Percentiles rank a stretch among this genome's conserved stretches.
Conservation (phyloP, 768 basidiomycete species). For the Leccinum uliginosum region DNA sequence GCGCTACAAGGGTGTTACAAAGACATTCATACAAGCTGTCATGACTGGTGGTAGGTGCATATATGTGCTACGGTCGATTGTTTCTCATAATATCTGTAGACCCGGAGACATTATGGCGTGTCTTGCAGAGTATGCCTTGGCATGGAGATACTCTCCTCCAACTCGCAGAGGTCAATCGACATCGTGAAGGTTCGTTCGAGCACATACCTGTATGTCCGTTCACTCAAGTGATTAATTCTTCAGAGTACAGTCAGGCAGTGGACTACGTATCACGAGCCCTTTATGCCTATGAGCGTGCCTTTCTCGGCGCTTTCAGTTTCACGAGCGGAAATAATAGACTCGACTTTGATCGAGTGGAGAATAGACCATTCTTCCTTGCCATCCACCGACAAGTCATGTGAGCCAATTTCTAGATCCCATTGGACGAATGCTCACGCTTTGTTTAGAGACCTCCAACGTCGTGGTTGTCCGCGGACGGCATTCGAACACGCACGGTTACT, state of each 20-base stretch:
- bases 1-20: constrained; percentile 77
- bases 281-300: constrained; percentile 89
- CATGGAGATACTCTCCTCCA: constrained; percentile 79
- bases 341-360: constrained; percentile 88
- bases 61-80: background rate
- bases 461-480: constrained; percentile 84
- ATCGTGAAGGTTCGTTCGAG: constrained; percentile 71
- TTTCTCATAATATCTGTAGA: constrained; percentile 39
- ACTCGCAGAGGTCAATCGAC: constrained; percentile 38
- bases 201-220: background rate
- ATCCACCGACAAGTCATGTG: constrained; percentile 80
- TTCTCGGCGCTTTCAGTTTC: constrained; percentile 84
- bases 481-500: constrained; percentile 91
- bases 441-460: constrained; percentile 73
- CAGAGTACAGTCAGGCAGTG: constrained; percentile 79
- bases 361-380: constrained; percentile 88
- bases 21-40: constrained; percentile 76
- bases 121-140: constrained; percentile 79
- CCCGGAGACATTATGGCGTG: constrained; percentile 70
- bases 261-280: constrained; percentile 91
- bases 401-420: constrained; percentile 20
- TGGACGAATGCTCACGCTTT: background rate
- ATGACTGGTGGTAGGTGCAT: constrained; percentile 66
- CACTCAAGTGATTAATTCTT: background rate
- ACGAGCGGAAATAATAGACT: constrained; percentile 77